phyloP scores from a whole-genome alignment of 2,329 filamentous ascomycete genomes.

The Hirsutella minnesotensis region DNA sequence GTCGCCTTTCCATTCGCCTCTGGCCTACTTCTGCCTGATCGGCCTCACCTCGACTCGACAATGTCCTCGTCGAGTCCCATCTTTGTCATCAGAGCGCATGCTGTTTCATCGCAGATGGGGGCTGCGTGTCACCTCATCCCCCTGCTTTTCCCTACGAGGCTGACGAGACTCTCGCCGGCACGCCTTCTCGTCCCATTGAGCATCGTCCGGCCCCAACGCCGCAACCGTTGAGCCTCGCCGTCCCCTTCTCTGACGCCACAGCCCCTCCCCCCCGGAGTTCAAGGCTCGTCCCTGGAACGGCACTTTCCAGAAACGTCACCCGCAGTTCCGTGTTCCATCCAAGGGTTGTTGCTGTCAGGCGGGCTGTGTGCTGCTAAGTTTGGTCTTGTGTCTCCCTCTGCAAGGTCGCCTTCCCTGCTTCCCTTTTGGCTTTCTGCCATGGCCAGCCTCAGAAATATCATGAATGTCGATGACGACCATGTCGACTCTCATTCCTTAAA shows the following conservation, averaged over 20 bases:
- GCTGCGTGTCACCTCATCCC: constrained; percentile 9
- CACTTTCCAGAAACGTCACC: constrained; percentile 20
- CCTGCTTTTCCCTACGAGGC: constrained; percentile 9
- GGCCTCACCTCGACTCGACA: constrained; percentile 3
- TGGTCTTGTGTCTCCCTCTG: constrained; percentile 18
- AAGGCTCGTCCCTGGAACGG: constrained; percentile 12
- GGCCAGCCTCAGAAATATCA: constrained; percentile 44
- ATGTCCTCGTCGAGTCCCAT: constrained; percentile 5
- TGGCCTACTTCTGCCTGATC: constrained; percentile 4
- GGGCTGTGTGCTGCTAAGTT: constrained; percentile 37
- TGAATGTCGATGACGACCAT: constrained; percentile 41
- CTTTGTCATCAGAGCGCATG: constrained; percentile 6
- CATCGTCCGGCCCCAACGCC: constrained; percentile 1
- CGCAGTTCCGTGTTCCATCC: constrained; percentile 13
- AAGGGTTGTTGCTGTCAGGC: constrained; percentile 18
- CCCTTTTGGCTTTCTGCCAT: constrained; percentile 33
- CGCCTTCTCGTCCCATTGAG: constrained; percentile 3
- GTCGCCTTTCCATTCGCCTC: not conserved
- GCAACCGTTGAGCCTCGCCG: constrained; percentile 3
- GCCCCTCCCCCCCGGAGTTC: constrained; percentile 6
- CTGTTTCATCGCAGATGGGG: constrained; percentile 12
- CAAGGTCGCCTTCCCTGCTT: constrained; percentile 17
- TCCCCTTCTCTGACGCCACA: constrained; percentile 9
- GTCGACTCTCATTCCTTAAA: constrained; percentile 30
- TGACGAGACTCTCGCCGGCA: constrained; percentile 5